phyloP scores from a whole-genome alignment of 2,329 filamentous ascomycete species.

The Verticillium alfalfae region DNA sequence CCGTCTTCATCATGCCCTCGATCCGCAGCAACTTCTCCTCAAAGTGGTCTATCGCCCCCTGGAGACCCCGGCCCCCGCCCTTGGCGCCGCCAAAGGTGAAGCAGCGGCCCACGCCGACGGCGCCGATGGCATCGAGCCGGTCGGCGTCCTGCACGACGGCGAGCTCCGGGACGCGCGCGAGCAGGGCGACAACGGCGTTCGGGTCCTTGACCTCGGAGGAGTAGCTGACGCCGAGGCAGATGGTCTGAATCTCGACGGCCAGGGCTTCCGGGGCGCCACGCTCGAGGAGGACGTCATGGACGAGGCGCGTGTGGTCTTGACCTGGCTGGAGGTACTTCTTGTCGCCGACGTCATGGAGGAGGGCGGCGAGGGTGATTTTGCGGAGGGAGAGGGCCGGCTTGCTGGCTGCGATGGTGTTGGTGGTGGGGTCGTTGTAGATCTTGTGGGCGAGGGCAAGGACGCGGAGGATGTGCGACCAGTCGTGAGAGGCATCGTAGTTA shows the following conservation, averaged over 20 bases:
- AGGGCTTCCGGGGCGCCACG: slow-evolving; percentile 52
- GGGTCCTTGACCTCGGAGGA: slow-evolving; percentile 66
- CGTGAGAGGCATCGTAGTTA: slow-evolving; percentile 79
- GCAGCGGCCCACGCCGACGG: slow-evolving; percentile 73
- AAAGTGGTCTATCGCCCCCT: slow-evolving; percentile 67
- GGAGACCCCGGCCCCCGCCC: slow-evolving; percentile 42
- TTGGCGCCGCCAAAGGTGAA: slow-evolving; percentile 73
- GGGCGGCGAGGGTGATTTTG: slow-evolving; percentile 62
- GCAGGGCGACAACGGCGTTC: slow-evolving; percentile 49
- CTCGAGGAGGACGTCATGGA: slow-evolving; percentile 48
- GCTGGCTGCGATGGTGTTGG: slow-evolving; percentile 10
- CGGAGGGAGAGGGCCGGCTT: slow-evolving; percentile 35
- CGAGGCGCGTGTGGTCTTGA: slow-evolving; percentile 50
- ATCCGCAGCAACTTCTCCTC: slow-evolving; percentile 67
- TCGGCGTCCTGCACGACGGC: slow-evolving; percentile 90
- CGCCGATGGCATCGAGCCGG: slow-evolving; percentile 84
- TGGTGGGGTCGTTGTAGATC: slow-evolving; percentile 53
- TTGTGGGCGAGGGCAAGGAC: slow-evolving; percentile 68
- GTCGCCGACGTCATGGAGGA: slow-evolving; percentile 87
- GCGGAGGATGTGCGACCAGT: slow-evolving; percentile 77
- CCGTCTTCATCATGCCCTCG: slow-evolving; percentile 60
- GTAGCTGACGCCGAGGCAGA: slow-evolving; percentile 76
- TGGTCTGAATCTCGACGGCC: slow-evolving; percentile 61
- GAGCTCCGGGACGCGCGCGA: slow-evolving; percentile 65
- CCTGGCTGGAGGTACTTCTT: slow-evolving; percentile 66